Evolutionary conservation across 2,329 filamentous ascomycete species (phyloP).

Genomic region (Fusarium equiseti): DNA sequence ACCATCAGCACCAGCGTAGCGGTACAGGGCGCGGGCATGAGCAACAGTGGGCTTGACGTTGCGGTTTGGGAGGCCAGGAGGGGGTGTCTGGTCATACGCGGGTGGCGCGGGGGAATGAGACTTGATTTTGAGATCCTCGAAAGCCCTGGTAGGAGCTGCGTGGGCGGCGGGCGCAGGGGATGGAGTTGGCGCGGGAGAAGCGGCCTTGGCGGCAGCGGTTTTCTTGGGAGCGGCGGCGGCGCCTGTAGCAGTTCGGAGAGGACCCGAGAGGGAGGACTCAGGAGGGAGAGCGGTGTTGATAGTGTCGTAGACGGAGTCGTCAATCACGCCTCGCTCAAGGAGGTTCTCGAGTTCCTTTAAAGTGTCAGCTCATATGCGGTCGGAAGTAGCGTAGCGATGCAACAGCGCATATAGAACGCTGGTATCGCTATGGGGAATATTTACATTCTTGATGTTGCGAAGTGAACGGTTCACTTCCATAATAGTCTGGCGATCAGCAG

Average conservation of each 20-base stretch:
- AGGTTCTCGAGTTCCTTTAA: conserved; percentile 89
- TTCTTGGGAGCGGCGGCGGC: conserved; percentile 48
- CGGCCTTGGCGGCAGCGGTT: conserved; percentile 48
- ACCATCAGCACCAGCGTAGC: conserved; percentile 81
- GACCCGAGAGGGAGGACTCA: conserved; percentile 71
- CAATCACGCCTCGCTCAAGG: conserved; percentile 83
- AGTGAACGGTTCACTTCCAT: conserved; percentile 86
- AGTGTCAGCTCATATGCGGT: conserved; percentile 15
- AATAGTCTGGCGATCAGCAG: conserved; percentile 67
- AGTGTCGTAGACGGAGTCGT: conserved; percentile 77
- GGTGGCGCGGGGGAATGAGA: conserved; percentile 59
- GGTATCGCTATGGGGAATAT: not conserved
- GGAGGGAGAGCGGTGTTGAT: conserved; percentile 81
- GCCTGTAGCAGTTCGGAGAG: conserved; percentile 56
- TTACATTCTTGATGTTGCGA: conserved; percentile 86
- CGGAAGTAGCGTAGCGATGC: not conserved
- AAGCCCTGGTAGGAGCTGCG: conserved; percentile 53
- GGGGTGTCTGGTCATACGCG: conserved; percentile 63
- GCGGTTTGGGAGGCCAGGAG: conserved; percentile 57
- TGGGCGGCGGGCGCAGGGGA: conserved; percentile 49
- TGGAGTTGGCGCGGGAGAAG: conserved; percentile 45
- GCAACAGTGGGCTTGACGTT: conserved; percentile 70
- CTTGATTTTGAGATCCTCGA: conserved; percentile 58
- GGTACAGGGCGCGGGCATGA: conserved; percentile 84
- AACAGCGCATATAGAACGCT: not conserved